Base-by-base conservation (phyloP, 805 yeast genomes). In the Schwanniomyces pseudopolymorphus region DNA sequence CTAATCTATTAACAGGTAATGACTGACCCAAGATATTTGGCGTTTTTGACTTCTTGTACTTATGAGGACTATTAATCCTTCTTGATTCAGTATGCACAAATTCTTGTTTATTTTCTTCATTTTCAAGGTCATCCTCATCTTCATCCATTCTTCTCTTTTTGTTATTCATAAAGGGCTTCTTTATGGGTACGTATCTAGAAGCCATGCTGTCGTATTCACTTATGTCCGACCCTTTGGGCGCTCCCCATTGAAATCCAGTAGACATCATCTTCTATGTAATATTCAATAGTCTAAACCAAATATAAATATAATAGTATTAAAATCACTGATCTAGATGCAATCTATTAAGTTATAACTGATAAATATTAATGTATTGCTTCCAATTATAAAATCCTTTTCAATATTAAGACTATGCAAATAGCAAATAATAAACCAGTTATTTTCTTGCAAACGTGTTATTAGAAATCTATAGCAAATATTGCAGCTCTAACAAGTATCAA, bases 1-100 rank as follows among this genome's bases (percentile, higher is more conserved):
- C 72, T 22, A 86, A 64, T 48, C 96, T 74, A 40, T 70, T 62
- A 16, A 87, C 59, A 3, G 94, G 87, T 43, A 88, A 73, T 10
- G 73, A 74, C 50, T 80, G 82, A 4, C 90, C 89, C 27, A 64
- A 51, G 17, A 82, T 75, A 40, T 66, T 66, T 43, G 74, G 78
- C 22, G 74, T 69, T 55, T 70, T 71, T 22, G 69, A 49, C 45
- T 64, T 58, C 49, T 72, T 72, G 43, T 50, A 45, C 19, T 51
- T 51, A 14, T 45, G 31, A 25, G 44, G 35, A n/a, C 19, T 31
- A 14, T 7, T 14, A 10, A 16, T 8, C 20, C 16, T 31, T 14
- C 35, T 31, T 14, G 35, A 16, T 5, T n/a, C 35, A 17, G 20
- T 11, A 19, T 24, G 35, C 22, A 20, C n/a, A 9, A 14, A n/a